phyloP scores from a whole-genome alignment of 148 eudicot species.

The Amaranthus cruentus region DNA sequence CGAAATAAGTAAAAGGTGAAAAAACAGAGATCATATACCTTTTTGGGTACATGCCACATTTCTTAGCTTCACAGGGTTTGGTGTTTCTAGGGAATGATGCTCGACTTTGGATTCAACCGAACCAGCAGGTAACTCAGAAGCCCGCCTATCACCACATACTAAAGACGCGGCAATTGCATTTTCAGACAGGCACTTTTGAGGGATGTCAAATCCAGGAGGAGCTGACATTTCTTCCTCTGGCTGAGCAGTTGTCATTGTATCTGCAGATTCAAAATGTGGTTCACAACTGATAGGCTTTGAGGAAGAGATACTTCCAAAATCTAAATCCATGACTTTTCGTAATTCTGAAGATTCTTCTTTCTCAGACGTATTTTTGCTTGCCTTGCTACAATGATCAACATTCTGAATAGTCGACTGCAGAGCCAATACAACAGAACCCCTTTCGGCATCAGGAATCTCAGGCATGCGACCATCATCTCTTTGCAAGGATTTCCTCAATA shows the following conservation, averaged over 20 bases:
- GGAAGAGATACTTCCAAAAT: conserved; percentile 7
- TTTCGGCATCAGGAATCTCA: conserved; percentile 15
- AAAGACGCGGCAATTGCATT: conserved; percentile 10
- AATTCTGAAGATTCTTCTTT: conserved; percentile 16
- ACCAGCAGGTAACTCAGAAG: conserved; percentile 17
- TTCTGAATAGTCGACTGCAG: conserved; percentile 26
- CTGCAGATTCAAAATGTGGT: conserved; percentile 5
- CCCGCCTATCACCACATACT: conserved; percentile 14
- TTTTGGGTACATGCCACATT: not conserved
- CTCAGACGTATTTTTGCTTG: conserved; percentile 3
- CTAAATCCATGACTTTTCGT: conserved; percentile 6
- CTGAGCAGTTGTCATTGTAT: conserved; percentile 17
- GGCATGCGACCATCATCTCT: conserved; percentile 3
- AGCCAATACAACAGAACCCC: conserved; percentile 34
- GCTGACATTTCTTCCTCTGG: conserved; percentile 34
- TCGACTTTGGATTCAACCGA: conserved; percentile 15
- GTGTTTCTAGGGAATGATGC: conserved; percentile 30
- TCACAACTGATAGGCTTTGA: conserved; percentile 4
- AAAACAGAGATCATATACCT: too few relatives aligned
- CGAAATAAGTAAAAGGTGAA: too few relatives aligned
- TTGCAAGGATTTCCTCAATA: conserved; percentile 12
- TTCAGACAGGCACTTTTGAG: conserved; percentile 27
- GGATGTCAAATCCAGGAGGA: conserved; percentile 47
- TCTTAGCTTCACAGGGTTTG: not conserved
- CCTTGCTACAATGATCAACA: conserved; percentile 9